Conservation (phyloP, 2,329 filamentous ascomycete genomes). For the Pleomassaria siparia region DNA sequence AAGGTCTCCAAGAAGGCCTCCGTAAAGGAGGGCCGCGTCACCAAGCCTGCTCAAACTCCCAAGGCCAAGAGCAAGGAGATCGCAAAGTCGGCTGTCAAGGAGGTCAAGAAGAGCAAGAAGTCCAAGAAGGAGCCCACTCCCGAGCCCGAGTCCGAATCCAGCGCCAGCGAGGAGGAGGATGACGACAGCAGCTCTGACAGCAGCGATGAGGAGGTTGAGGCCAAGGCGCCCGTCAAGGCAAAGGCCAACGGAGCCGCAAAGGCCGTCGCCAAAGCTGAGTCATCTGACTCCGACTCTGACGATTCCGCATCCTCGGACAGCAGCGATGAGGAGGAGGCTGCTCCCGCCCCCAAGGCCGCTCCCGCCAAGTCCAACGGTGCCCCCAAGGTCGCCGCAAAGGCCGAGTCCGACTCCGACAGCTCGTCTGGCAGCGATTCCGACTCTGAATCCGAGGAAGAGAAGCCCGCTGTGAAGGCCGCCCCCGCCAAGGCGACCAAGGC, state of each 20-base stretch:
- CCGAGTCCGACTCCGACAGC: conserved; percentile 36
- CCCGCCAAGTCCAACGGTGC: conserved; percentile 30
- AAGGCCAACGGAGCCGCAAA: conserved; percentile 39
- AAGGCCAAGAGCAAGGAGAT: conserved; percentile 69
- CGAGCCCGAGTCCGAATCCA: conserved; percentile 45
- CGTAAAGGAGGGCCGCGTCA: conserved; percentile 68
- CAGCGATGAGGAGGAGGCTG: conserved; percentile 34
- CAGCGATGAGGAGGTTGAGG: conserved; percentile 37
- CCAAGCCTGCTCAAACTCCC: conserved; percentile 66
- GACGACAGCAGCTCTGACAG: conserved; percentile 22
- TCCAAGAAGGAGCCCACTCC: conserved; percentile 52
- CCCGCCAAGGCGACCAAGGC: conserved; percentile 21
- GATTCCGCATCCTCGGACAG: conserved; percentile 18
- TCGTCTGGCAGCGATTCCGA: conserved; percentile 21
- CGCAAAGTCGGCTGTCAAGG: conserved; percentile 53
- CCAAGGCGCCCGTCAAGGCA: conserved; percentile 39
- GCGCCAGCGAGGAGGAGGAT: conserved; percentile 34
- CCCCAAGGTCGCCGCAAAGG: conserved; percentile 30
- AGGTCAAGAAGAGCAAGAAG: conserved; percentile 49
- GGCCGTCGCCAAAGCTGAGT: conserved; percentile 38
- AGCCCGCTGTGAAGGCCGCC: conserved; percentile 24
- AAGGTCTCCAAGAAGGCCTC: conserved; percentile 57
- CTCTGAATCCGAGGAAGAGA: conserved; percentile 22
- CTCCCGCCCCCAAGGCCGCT: conserved; percentile 37
- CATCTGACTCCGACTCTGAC: conserved; percentile 26